Evolutionary conservation across 768 basidiomycete genomes (phyloP), one percentile per base, ranked within the genome.

Genomic region (Hypholoma fasciculare): DNA sequence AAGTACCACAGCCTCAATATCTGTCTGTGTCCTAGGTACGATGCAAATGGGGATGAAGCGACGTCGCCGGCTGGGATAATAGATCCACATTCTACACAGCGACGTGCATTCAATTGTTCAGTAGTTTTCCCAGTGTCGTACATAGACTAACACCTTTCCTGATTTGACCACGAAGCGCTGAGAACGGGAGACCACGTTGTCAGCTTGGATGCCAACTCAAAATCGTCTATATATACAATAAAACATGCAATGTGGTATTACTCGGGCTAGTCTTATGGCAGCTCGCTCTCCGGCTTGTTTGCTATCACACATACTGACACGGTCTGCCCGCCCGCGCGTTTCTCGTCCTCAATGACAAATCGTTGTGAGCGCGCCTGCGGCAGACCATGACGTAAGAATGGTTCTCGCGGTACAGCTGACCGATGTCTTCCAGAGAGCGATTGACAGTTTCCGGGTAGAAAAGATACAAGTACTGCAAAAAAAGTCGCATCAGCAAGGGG

Each of bases 11-110:
- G 23, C 16, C 5, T 20, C 48, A 34, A 34, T 11, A 13, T 23
- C 16, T 3, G 1, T 14, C 14, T 14, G 19, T 26, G 38, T 7
- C 57, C n/a, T 38, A 62, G 48, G 72, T 83, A 54, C 73, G 81
- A 26, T 82, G 74, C 74, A 76, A 76, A 19, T 87, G 85, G 83
- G 67, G 70, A 36, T 63, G 65, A 40, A 78, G 83, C 62, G 81
- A 81, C 55, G 65, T 86, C 27, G 85, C 85, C 0, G 82, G 86
- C 62, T 87, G 84, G 85, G 84, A 85, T 56, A 87, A 87, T 65
- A 69, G 83, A 46, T 71, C 75, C 14, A 80, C 80, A 0, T 77
- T 74, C 68, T 81, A 83, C 61, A 81, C 74, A 13, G 74, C 75
- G 20, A 78, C 77, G 77, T 77, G 63, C 54, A n/a, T n/a, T n/a